Percentiles rank a stretch among this genome's conserved stretches.
phyloP scores from a whole-genome alignment of 306 rosid species.

The Dalbergia oliveri region DNA sequence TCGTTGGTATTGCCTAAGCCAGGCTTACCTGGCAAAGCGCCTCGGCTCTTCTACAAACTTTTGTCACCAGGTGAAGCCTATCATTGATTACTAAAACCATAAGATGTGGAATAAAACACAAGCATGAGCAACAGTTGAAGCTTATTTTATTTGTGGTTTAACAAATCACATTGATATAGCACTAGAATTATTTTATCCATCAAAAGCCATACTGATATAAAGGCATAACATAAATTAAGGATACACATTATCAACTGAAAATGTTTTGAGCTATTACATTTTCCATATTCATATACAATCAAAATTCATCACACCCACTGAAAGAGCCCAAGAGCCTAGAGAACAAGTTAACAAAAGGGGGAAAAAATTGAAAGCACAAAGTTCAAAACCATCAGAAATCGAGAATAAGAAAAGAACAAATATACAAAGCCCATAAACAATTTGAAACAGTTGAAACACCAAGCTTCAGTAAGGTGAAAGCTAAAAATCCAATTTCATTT shows the following conservation, averaged over 20 bases:
- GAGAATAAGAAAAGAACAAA: conserved; percentile 24
- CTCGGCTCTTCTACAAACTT: conserved; percentile 77
- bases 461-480: conserved; percentile 11
- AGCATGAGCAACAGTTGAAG: conserved; percentile 12
- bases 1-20: conserved; percentile 63
- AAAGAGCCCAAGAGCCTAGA: conserved; percentile 7
- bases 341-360: background rate
- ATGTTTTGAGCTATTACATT: background rate
- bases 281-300: background rate
- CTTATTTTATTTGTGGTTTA: conserved; percentile 14
- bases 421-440: background rate
- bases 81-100: conserved; percentile 42
- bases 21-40: conserved; percentile 64
- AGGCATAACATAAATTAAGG: conserved; percentile 4
- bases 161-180: background rate
- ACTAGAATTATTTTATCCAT: conserved; percentile 30
- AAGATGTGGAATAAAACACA: conserved; percentile 38
- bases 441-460: conserved; percentile 14
- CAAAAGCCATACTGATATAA: conserved; percentile 13
- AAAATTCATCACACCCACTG: conserved; percentile 19
- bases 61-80: conserved; percentile 78
- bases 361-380: background rate
- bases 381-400: conserved; percentile 12
- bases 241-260: conserved; percentile 20
- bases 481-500: conserved; percentile 16